Conservation (phyloP, 805 yeast species). For the Wickerhamomyces rabaulensis region DNA sequence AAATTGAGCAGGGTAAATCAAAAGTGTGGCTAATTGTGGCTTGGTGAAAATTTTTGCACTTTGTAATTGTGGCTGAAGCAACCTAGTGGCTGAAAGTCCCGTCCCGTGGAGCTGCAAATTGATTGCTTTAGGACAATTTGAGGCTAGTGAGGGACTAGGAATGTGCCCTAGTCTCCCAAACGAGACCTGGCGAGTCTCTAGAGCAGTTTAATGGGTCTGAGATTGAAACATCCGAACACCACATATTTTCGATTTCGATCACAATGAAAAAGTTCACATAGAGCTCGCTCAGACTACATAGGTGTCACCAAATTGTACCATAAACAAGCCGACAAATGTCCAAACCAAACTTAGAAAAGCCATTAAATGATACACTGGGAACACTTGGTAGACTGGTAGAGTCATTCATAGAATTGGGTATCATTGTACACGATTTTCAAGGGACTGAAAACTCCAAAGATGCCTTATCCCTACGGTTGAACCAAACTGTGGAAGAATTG, state of each 20-base stretch:
- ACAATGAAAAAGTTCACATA: background rate
- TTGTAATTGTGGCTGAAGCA: slow-evolving; percentile 2
- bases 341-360: slow-evolving; percentile 19
- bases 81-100: background rate
- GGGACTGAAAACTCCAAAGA: slow-evolving; percentile 78
- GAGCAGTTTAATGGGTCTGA: background rate
- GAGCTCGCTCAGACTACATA: background rate
- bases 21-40: slow-evolving; percentile 2
- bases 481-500: slow-evolving; percentile 37
- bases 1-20: background rate
- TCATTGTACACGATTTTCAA: slow-evolving; percentile 87
- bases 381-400: slow-evolving; percentile 55
- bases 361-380: slow-evolving; percentile 25
- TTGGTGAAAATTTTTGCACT: background rate
- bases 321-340: background rate
- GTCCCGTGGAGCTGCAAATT: background rate
- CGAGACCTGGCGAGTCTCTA: background rate
- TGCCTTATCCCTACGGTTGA: slow-evolving; percentile 37
- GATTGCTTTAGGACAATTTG: background rate
- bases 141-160: background rate
- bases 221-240: background rate
- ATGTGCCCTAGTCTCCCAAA: background rate
- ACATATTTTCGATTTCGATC: background rate
- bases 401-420: slow-evolving; percentile 83
- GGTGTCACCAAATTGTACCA: background rate